These are phyloP conservation scores for Ceratorhiza oryzae-sativae DNA, from an alignment of 1,284 basidiomycete species.

Conservation along the genomic window DNA sequence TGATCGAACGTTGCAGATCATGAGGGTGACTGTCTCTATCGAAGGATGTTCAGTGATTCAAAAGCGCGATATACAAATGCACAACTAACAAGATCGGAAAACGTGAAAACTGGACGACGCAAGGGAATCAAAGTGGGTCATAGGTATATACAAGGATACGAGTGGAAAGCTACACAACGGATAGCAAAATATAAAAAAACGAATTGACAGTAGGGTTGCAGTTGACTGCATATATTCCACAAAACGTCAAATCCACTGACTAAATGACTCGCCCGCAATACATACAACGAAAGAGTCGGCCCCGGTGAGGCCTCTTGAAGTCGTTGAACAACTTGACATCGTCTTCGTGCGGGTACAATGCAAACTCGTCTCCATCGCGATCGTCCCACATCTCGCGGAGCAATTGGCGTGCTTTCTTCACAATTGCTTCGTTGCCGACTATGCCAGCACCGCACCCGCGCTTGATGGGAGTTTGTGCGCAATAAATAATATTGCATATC, in stretches of 20 bases:
- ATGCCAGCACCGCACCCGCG: conserved; percentile 7
- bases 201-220: too few relatives aligned
- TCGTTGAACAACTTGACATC: not conserved
- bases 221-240: not conserved
- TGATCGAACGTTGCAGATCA: too few relatives aligned
- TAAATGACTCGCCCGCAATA: not conserved
- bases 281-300: not conserved
- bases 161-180: too few relatives aligned
- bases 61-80: not conserved
- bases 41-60: too few relatives aligned
- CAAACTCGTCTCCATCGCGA: not conserved
- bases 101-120: too few relatives aligned
- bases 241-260: not conserved
- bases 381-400: not conserved
- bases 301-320: not conserved
- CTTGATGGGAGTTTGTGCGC: conserved; percentile 2
- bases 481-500: not conserved
- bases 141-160: too few relatives aligned
- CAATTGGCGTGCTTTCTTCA: not conserved
- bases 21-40: too few relatives aligned
- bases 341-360: not conserved
- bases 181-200: too few relatives aligned
- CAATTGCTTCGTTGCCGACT: conserved; percentile 4
- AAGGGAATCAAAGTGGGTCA: too few relatives aligned
- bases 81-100: too few relatives aligned